Evolutionary conservation across 1,284 basidiomycete genomes (phyloP), one percentile per base, ranked within the genome.

Genomic region (Phellopilus nigrolimitatus): DNA sequence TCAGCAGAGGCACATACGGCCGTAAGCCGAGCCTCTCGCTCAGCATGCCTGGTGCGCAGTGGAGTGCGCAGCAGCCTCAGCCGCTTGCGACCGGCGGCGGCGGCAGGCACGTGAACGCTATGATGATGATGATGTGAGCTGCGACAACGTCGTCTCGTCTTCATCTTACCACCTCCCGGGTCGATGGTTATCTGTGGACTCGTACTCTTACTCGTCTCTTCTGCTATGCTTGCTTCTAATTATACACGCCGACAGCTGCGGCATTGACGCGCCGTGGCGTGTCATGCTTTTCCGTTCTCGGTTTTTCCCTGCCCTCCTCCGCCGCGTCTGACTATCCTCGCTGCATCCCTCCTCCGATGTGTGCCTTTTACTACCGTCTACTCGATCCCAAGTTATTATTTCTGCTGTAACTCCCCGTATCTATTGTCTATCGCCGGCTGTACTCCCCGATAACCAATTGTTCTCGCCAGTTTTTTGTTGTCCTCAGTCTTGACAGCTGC

Each of bases 11-110:
- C 4, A 22, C 21, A 9, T 47, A 25, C 10, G 53, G 48, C 12
- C 53, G 53, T 21, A 54, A 30, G 48, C 53, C 53, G 12, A 54
- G 53, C 33, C 33, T 54, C 12, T 50, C 53, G 13, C 28, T 54
- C 41, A 50, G 43, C 24, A 28, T 54, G 21, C 48, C 53, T 12
- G 43, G 45, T 10, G 28, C 31, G 5, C 12, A 4, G 9, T 44
- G 47, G 41, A 47, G 40, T 17, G 21, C 22, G n/a, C 41, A 42
- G 24, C 47, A 31, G 17, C 38, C 28, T n/a, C 48, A 31, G 17
- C 36, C 22, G 10, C 22, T 42, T 24, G 43, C 28, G 7, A 33
- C 33, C 7, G 37, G 43, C 9, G 41, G 41, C n/a, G 50, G 43
- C 9, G 44, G 42, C 13, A 19, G 42, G 13, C 50, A 51, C 24